These are phyloP conservation scores for Vitis hybrid DNA, from an alignment of 177 flowering plant species.

Conservation along the genomic window DNA sequence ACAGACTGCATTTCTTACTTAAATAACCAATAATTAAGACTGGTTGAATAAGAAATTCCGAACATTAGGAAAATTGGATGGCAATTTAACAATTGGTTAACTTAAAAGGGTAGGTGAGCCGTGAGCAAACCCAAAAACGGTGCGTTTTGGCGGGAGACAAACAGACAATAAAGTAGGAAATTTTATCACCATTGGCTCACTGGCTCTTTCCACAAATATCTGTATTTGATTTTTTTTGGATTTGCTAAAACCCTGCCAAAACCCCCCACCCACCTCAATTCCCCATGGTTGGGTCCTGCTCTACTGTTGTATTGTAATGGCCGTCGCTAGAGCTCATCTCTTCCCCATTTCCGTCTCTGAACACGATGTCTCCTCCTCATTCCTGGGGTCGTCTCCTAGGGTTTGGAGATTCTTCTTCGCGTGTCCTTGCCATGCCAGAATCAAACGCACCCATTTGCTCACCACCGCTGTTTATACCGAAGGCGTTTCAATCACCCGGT, in stretches of 20 bases:
- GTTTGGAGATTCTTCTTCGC: slow-evolving; percentile 19
- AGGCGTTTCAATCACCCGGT: slow-evolving; percentile 21
- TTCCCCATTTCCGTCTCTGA: slow-evolving; percentile 22
- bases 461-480: slow-evolving; percentile 35
- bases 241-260: slow-evolving; percentile 20
- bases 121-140: too few species aligned
- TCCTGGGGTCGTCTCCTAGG: slow-evolving; percentile 18
- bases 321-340: slow-evolving; percentile 17
- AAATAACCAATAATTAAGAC: too few species aligned
- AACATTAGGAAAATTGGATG: too few species aligned
- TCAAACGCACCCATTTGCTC: slow-evolving; percentile 5
- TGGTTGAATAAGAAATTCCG: too few species aligned
- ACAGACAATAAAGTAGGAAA: too few species aligned
- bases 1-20: too few species aligned
- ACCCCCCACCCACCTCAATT: slow-evolving; percentile 11
- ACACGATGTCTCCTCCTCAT: slow-evolving; percentile 14
- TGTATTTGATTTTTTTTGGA: too few species aligned
- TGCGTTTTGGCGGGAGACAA: too few species aligned
- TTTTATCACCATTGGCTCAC: too few species aligned
- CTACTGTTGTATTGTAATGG: slow-evolving; percentile 10
- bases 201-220: too few species aligned
- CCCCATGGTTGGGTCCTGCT: neutral
- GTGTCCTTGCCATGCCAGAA: slow-evolving; percentile 13
- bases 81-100: too few species aligned
- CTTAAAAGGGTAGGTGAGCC: too few species aligned